Percentiles rank a stretch among this genome's conserved stretches.
These are phyloP conservation scores for Polyplosphaeria fusca DNA, from an alignment of 495 filamentous ascomycete species.

Conservation along the genomic window DNA sequence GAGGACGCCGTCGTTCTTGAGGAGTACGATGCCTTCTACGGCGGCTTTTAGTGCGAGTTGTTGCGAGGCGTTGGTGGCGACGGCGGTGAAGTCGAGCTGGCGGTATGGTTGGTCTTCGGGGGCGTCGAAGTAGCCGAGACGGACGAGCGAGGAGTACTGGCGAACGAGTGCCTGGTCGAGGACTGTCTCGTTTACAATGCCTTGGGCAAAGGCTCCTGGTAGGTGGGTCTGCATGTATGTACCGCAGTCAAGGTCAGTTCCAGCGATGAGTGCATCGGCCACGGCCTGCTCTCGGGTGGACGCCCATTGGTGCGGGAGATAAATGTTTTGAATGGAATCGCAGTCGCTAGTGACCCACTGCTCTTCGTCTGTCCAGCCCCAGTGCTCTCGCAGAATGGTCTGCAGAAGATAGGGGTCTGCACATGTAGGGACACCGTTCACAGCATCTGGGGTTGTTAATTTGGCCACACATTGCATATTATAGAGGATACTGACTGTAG, in stretches of 20 bases:
- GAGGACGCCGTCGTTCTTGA: slow-evolving; percentile 60
- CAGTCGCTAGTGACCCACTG: slow-evolving; percentile 60
- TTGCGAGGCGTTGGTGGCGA: slow-evolving; percentile 51
- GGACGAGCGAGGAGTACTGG: slow-evolving; percentile 54
- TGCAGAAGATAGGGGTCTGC: slow-evolving; percentile 56
- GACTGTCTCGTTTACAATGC: slow-evolving; percentile 47
- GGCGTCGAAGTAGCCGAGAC: slow-evolving; percentile 60
- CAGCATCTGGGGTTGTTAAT: slow-evolving; percentile 40
- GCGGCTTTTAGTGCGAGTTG: slow-evolving; percentile 58
- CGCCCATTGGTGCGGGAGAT: slow-evolving; percentile 54
- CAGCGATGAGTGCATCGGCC: slow-evolving; percentile 55
- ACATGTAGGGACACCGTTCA: slow-evolving; percentile 59
- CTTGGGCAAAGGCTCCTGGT: slow-evolving; percentile 49
- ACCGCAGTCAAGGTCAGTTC: slow-evolving; percentile 62
- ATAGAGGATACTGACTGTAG: slow-evolving; percentile 43
- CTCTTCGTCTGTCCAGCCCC: slow-evolving; percentile 49
- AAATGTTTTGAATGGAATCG: slow-evolving; percentile 57
- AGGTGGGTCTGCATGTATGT: slow-evolving; percentile 53
- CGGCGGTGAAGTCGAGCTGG: slow-evolving; percentile 51
- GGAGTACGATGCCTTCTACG: slow-evolving; percentile 55
- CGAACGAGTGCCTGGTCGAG: slow-evolving; percentile 56
- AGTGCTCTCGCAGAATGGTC: slow-evolving; percentile 55
- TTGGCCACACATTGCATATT: background rate
- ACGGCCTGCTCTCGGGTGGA: slow-evolving; percentile 47
- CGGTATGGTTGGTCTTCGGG: slow-evolving; percentile 48